Base-by-base conservation (phyloP, 129 eudicot species). In the Arctium lappa region DNA sequence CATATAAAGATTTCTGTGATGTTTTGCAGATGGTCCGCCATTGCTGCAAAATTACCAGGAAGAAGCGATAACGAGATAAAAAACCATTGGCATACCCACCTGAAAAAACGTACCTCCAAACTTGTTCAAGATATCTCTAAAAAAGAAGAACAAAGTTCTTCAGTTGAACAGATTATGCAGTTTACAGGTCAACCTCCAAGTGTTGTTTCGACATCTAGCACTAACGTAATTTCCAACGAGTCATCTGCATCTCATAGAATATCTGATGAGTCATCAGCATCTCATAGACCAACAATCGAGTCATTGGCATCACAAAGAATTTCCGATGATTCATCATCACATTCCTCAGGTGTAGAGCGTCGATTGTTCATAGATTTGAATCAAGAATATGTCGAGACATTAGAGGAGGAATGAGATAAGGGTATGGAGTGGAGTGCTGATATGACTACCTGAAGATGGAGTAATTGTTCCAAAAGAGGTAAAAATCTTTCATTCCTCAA, bases 11-110 rank as follows among this genome's bases (percentile, higher is more conserved):
- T 8, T 80, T 15, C 48, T 71, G n/a, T 82, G 34, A 8, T 69
- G 62, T 34, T 72, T 84, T 72, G 79, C 39, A 84, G 87, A 62
- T 84, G 87, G 87, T 84, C 87, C 72, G 83, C 87, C 79, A 84
- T 84, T 72, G 87, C 87, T 56, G 87, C 87, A 56, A 84, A 84
- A 60, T 72, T 84, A 84, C 87, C 87, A 18, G 87, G 87, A 78
- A 84, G 87, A 84, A 84, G 87, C 34, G 87, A 78, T 78, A 83
- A 83, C 77, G 85, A 82, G 81, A 82, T 82, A 0, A 82, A 82
- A 50, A 82, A 82, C 76, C 82, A 83, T 48, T 79, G 87, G 87
- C 87, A 84, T 70, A 84, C 87, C 38, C 82, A 84, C 83, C 74
- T 84, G 75, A 84, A 84, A 78, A 84, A 78, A 62, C 83, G 80